These are phyloP conservation scores for Aechmea fasciata DNA, from an alignment of 176 grass and related monocot species.

Conservation along the genomic window DNA sequence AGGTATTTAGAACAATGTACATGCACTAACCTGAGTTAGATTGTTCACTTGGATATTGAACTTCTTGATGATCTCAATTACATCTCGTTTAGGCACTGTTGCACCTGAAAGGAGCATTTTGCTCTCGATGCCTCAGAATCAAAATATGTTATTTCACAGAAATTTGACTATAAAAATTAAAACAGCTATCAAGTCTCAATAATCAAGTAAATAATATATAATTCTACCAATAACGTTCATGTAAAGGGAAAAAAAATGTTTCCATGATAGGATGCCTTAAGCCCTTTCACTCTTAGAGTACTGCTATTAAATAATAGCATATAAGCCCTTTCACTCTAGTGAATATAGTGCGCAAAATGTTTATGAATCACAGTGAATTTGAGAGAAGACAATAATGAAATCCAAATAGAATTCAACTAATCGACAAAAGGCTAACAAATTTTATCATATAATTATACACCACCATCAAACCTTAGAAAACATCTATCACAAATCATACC, in stretches of 20 bases:
- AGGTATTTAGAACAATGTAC: neutral
- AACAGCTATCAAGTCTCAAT: neutral
- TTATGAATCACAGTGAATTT: neutral
- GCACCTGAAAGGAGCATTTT: constrained; percentile 25
- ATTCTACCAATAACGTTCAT: neutral
- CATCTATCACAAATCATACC: constrained; percentile 25
- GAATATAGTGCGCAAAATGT: too few species aligned
- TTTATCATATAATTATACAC: too few species aligned
- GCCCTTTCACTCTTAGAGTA: too few species aligned
- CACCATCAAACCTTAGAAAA: neutral
- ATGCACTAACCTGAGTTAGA: constrained; percentile 70
- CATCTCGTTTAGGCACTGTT: constrained; percentile 47
- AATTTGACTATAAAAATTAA: neutral
- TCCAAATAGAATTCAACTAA: too few species aligned
- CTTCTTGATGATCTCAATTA: constrained; percentile 59
- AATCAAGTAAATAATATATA: neutral
- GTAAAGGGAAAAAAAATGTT: too few species aligned
- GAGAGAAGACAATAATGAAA: too few species aligned
- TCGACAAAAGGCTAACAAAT: too few species aligned
- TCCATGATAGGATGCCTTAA: too few species aligned
- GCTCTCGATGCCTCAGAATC: too few species aligned
- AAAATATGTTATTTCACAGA: neutral
- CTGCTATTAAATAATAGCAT: too few species aligned
- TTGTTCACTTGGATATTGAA: constrained; percentile 98
- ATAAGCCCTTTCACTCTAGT: too few species aligned